Percentiles rank a stretch among this genome's conserved stretches.
Conservation (phyloP, 768 basidiomycete genomes). For the Tricholoma sp. region DNA sequence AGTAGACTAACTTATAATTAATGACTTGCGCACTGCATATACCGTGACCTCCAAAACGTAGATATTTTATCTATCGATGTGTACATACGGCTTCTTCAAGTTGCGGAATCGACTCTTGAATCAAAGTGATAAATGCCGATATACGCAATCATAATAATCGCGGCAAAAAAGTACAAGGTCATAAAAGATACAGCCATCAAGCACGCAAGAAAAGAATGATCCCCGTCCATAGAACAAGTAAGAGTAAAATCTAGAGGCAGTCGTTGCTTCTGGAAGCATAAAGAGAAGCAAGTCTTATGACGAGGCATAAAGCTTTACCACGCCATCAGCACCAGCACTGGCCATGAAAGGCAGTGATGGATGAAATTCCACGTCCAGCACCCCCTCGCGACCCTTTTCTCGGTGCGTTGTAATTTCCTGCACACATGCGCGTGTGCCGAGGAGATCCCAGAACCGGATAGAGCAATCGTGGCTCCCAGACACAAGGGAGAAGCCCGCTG, state of each 20-base stretch:
- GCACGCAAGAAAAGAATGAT: conserved; percentile 19
- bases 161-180: conserved; percentile 20
- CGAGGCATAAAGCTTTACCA: conserved; percentile 86
- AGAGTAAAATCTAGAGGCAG: conserved; percentile 26
- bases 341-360: conserved; percentile 82
- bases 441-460: conserved; percentile 90
- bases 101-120: too few relatives aligned
- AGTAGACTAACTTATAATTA: background rate
- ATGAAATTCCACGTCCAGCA: conserved; percentile 83
- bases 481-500: conserved; percentile 81
- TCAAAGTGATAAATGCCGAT: conserved; percentile 1
- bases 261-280: conserved; percentile 10
- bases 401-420: conserved; percentile 91
- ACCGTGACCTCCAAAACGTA: background rate
- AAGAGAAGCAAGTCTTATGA: conserved; percentile 42
- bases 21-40: background rate
- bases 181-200: conserved; percentile 17
- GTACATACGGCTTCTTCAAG: too few relatives aligned
- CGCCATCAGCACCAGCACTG: conserved; percentile 94
- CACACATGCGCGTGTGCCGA: conserved; percentile 71
- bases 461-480: conserved; percentile 94
- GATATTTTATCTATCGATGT: too few relatives aligned
- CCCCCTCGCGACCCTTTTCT: conserved; percentile 86
- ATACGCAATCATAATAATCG: conserved; percentile 11
- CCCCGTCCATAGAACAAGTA: conserved; percentile 29